Percentiles rank a stretch among this genome's conserved stretches.
These are phyloP conservation scores for Lachnellula subtilissima DNA, from an alignment of 2,329 filamentous ascomycete genomes.

Conservation along the genomic window DNA sequence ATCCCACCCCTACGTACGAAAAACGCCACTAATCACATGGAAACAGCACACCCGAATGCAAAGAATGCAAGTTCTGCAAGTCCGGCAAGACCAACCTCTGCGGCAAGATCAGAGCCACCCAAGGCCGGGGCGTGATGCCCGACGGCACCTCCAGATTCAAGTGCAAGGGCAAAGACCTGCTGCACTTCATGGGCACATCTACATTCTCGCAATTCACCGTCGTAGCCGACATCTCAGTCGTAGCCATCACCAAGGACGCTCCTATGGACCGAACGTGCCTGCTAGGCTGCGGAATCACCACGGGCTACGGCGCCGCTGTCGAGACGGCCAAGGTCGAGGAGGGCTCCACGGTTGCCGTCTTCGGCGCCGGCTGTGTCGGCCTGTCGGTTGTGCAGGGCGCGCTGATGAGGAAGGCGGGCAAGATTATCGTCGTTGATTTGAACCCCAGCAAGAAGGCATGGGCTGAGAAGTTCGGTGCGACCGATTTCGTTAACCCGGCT, in stretches of 20 bases:
- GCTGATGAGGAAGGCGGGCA: constrained; percentile 47
- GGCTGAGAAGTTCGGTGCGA: constrained; percentile 91
- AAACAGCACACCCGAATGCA: constrained; percentile 85
- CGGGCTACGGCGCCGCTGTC: constrained; percentile 90
- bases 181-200: constrained; percentile 99
- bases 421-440: constrained; percentile 64
- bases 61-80: constrained; percentile 99
- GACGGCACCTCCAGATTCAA: constrained; percentile 94
- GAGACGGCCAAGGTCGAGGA: constrained; percentile 91
- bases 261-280: constrained; percentile 95
- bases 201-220: constrained; percentile 99
- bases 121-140: constrained; percentile 94
- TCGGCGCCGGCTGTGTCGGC: constrained; percentile 94
- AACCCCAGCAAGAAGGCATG: constrained; percentile 90
- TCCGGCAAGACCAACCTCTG: constrained; percentile 99
- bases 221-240: constrained; percentile 96
- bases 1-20: not conserved
- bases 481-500: constrained; percentile 91
- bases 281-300: constrained; percentile 97
- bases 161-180: constrained; percentile 88
- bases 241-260: constrained; percentile 83
- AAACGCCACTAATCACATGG: constrained; percentile 1
- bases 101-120: constrained; percentile 96
- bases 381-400: constrained; percentile 93
- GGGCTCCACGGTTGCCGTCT: constrained; percentile 84